phyloP scores from a whole-genome alignment of 441 rosid genomes.

The Jatropha podagrica region DNA sequence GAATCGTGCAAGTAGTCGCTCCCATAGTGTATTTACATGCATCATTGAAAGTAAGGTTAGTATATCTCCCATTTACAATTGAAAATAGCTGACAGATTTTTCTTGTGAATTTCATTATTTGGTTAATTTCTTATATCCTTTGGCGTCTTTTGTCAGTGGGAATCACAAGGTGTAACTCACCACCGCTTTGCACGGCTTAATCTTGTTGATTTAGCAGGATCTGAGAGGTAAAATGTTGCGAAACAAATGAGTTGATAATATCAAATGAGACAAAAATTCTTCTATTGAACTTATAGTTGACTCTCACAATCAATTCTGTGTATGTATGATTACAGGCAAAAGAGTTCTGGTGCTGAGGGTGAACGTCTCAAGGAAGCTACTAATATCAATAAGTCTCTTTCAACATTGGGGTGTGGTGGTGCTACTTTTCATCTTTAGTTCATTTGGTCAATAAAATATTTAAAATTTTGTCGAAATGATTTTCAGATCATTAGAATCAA shows the following conservation, averaged over 20 bases:
- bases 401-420: conserved; percentile 79
- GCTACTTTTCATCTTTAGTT: conserved; percentile 5
- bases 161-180: conserved; percentile 93
- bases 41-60: conserved; percentile 90
- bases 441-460: background rate
- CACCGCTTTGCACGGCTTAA: conserved; percentile 97
- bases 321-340: conserved; percentile 55
- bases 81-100: conserved; percentile 1
- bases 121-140: background rate
- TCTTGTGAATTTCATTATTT: background rate
- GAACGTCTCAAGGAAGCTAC: conserved; percentile 99
- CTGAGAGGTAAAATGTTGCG: conserved; percentile 71
- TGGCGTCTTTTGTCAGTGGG: conserved; percentile 61
- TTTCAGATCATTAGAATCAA: conserved; percentile 10
- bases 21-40: conserved; percentile 98
- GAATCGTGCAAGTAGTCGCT: conserved; percentile 99
- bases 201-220: conserved; percentile 98
- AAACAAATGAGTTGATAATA: background rate
- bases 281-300: background rate
- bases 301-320: background rate
- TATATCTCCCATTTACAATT: background rate
- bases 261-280: background rate
- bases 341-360: conserved; percentile 99
- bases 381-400: conserved; percentile 96
- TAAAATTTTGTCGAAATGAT: conserved; percentile 4